Percentiles rank a stretch among this genome's conserved stretches.
phyloP scores from a whole-genome alignment of 768 basidiomycete species.

The Boletus speciosus region DNA sequence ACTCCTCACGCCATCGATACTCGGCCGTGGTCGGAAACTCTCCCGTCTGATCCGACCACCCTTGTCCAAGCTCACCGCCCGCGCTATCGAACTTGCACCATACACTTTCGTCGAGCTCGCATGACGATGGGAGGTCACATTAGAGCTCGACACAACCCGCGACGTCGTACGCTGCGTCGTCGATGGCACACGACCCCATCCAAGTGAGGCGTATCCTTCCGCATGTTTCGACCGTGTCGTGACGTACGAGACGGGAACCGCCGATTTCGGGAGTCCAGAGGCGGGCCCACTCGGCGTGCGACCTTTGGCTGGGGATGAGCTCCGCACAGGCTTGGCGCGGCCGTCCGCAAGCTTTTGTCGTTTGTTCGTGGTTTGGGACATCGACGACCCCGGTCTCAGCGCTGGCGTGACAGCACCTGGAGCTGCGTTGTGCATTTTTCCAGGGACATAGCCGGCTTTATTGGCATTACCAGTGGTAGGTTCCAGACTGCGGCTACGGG shows the following conservation, averaged over 20 bases:
- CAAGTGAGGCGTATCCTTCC: constrained; percentile 27
- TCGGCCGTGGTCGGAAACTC: constrained; percentile 82
- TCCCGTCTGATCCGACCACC: constrained; percentile 58
- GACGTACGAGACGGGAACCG: constrained; percentile 12
- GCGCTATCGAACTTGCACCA: constrained; percentile 12
- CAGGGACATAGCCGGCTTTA: constrained; percentile 28
- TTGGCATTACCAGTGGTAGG: constrained; percentile 10
- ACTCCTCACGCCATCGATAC: constrained; percentile 46
- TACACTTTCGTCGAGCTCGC: constrained; percentile 12
- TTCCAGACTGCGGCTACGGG: constrained; percentile 30
- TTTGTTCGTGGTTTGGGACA: constrained; percentile 54
- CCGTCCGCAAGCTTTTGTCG: constrained; percentile 54
- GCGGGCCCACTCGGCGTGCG: constrained; percentile 25
- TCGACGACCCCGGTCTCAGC: constrained; percentile 43
- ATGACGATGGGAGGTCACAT: constrained; percentile 9
- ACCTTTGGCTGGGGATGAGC: constrained; percentile 27
- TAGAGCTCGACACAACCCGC: constrained; percentile 14
- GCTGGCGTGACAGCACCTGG: constrained; percentile 55
- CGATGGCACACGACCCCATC: constrained; percentile 36
- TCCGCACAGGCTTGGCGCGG: constrained; percentile 16
- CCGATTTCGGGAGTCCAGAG: constrained; percentile 14
- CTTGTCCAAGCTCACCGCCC: constrained; percentile 35
- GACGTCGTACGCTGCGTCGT: constrained; percentile 29
- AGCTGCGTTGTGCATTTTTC: constrained; percentile 27
- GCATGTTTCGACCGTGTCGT: constrained; percentile 27